Evolutionary conservation across 2,329 filamentous ascomycete genomes (phyloP), one percentile per base, ranked within the genome.

Genomic region (Fonsecaea multimorphosa): DNA sequence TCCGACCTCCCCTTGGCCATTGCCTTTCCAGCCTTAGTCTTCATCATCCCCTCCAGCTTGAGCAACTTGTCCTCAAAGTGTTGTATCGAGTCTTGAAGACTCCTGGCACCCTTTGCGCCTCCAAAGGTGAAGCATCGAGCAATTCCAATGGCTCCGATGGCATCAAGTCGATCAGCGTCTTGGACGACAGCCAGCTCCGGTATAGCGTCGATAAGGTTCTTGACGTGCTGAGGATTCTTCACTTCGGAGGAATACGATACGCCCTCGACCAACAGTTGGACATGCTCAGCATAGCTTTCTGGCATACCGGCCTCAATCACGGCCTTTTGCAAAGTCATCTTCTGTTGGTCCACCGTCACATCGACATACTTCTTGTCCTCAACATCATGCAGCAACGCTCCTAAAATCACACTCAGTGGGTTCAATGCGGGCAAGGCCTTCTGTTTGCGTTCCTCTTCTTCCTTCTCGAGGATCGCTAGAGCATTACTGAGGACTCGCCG

Each of bases 131-230:
- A 93, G 46, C 86, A 87, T 51, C 94, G 82, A 1, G 87, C 93
- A 63, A 97, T 89, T 0, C 94, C 94, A 32, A 97, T 86, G 0
- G 91, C 92, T 0, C 93, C 94, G 57, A 97, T 88, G 3, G 93
- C 91, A 78, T 98, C 94, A n/a, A 98, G 82, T 6, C 93, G 84
- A 80, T 97, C 94, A 3, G 93, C 93, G 77, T 97, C 94, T 79
- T 97, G 93, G 34, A 97, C 92, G 55, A 96, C 86, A 0, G 87
- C 93, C 36, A 95, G 81, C 76, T 95, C 92, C 0, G 91, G 91
- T 75, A 91, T 82, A 32, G 79, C 74, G 5, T 75, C 75, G n/a
- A 96, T 81, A n/a, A 93, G 81, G 1, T 79, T 77, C n/a, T 77
- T 77, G 8, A 92, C 87, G 12, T 79, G 78, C 5, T 78, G 79